phyloP scores from a whole-genome alignment of 2,329 filamentous ascomycete genomes.

The Pseudocercospora eumusae region DNA sequence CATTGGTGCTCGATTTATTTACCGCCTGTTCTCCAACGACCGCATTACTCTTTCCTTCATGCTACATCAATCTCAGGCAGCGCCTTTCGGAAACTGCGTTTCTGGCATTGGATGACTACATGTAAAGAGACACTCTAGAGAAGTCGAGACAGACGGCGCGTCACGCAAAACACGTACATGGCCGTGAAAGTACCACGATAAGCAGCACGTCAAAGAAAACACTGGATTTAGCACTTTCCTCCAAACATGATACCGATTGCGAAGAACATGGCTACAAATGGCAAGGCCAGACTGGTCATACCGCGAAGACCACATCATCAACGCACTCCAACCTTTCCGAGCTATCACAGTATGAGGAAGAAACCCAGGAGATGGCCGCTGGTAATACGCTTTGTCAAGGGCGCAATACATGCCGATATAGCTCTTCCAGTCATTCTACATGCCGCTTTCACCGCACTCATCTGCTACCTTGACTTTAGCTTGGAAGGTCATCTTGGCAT shows the following conservation, averaged over 20 bases:
- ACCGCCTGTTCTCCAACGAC: no score
- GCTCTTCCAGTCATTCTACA: constrained; percentile 59
- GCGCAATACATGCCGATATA: constrained; percentile 62
- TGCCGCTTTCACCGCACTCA: constrained; percentile 58
- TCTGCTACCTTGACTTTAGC: constrained; percentile 57
- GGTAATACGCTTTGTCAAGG: constrained; percentile 65
- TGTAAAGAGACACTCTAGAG: background rate
- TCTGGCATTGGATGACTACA: background rate
- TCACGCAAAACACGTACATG: no score
- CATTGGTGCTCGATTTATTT: no score
- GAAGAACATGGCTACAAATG: background rate
- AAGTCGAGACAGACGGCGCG: no score
- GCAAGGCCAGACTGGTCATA: constrained; percentile 1
- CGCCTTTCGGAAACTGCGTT: background rate
- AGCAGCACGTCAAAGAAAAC: constrained; percentile 1
- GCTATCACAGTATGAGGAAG: constrained; percentile 48
- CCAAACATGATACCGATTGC: constrained; percentile 1
- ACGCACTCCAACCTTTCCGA: constrained; percentile 45
- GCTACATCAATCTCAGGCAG: background rate
- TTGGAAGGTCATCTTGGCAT: constrained; percentile 53
- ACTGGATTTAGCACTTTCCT: background rate
- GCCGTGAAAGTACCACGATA: background rate
- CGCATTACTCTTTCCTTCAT: background rate
- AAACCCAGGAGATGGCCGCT: constrained; percentile 61
- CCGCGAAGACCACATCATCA: constrained; percentile 13